Base-by-base conservation (phyloP, 202 grass and related monocot genomes). In the Bolboschoenoplectus hybrid region DNA sequence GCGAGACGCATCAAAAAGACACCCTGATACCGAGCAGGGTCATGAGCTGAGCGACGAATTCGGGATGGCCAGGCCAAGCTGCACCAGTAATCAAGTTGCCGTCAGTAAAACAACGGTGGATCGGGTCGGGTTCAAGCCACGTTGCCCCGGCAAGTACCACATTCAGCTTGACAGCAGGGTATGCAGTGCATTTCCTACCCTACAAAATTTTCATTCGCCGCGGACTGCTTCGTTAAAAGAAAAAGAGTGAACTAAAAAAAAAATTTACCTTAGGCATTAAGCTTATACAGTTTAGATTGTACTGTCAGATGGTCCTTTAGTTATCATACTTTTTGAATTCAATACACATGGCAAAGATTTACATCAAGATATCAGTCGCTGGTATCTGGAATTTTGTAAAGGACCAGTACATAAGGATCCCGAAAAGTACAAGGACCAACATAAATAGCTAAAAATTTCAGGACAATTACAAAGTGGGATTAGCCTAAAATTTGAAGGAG, bases 161-260 rank as follows among this genome's bases (percentile, higher is more conserved):
- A 76, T 98, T 94, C 16, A 98, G 87, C 86, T 98, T 98, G 36
- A 98, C 96, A 0, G 96, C 93, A 0, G 96, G 96, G 65, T 98
- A 98, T 39, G 96, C 96, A 0, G 96, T 96, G 93, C 96, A 96
- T 60, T 91, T 98, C 77, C 71, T 91, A 4, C 96, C 96, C 96
- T 94, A 50, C 60, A 74, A 6, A 7, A 41, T 80, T 52, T 49
- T 78, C 6, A 6, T 78, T 55, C 12, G 13, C 36, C 12, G 9
- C 9, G 4, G 9, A 36, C 32, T 66, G 63, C 32, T 66, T 66
- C 1, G 17, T 75, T 57, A 6, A 9, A 39, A 11, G 9, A 49
- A 73, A 46, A 46, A 7, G 16, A 2, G 1, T 17, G 12, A 40
- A 19, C 2, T 20, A 72, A 19, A 72, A 45, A 40, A 47, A 9